Percentiles rank a stretch among this genome's conserved stretches.
Conservation (phyloP, 805 yeast genomes). For the Starmera caribaea region DNA sequence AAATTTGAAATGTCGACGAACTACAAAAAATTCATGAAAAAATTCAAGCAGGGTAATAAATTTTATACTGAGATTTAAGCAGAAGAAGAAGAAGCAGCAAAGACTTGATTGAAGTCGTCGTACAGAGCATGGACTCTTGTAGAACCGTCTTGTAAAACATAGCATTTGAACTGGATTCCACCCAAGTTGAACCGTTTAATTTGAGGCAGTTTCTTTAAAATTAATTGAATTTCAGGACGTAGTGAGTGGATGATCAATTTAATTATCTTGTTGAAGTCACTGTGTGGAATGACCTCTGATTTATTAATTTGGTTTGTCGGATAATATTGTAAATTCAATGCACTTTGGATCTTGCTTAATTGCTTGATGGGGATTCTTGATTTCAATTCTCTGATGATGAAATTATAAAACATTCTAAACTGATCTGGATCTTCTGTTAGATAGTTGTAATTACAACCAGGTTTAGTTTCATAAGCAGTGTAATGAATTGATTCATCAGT, state of each 20-base stretch:
- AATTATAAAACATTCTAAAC: conserved; percentile 3
- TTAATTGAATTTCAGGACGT: conserved; percentile 9
- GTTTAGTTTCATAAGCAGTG: conserved; percentile 4
- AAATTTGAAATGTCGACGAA: not conserved
- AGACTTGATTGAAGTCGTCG: conserved; percentile 15
- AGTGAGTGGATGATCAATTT: conserved; percentile 15
- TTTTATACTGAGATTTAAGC: no score
- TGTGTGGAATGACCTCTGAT: conserved; percentile 7
- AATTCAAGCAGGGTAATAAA: no score
- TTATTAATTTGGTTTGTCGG: conserved; percentile 9
- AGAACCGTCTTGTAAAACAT: not conserved
- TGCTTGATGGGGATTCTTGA: conserved; percentile 16
- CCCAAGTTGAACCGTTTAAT: conserved; percentile 18
- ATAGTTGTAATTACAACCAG: conserved; percentile 4
- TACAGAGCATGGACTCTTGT: conserved; percentile 11
- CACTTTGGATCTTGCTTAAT: conserved; percentile 13
- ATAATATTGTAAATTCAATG: conserved; percentile 13
- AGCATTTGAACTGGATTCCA: conserved; percentile 15
- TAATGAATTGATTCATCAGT: conserved; percentile 3
- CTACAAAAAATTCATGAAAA: no score
- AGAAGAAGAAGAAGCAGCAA: no score
- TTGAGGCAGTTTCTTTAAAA: conserved; percentile 6
- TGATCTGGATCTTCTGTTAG: conserved; percentile 1
- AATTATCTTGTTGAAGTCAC: conserved; percentile 11
- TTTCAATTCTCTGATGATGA: conserved; percentile 2